Evolutionary conservation across 208 protist species (phyloP), one percentile per base, ranked within the genome.

Genomic region (Trypanosoma mega): DNA sequence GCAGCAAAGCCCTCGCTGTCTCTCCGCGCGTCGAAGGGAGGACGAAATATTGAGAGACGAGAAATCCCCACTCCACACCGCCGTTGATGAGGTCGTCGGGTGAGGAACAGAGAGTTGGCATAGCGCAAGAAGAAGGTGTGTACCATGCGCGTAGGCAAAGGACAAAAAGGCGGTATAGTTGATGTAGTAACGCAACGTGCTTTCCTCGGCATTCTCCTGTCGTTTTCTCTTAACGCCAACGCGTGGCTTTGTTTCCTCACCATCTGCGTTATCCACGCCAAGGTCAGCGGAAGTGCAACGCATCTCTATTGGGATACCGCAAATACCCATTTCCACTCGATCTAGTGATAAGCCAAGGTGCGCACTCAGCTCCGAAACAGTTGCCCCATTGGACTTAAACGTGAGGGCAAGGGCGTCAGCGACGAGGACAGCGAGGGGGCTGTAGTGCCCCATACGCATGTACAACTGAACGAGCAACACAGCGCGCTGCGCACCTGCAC

Each of bases 111-210:
- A 63, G 21, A 67, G 33, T n/a, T 72, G 65, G 46, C 75, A 87
- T 29, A 83, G 72, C 9, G 74, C 52, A 6, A 95, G 74, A 20
- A 95, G 63, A 12, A 95, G 74, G 23, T 78, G 80, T 12, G 69
- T 72, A 8, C 83, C 72, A 59, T 95, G 89, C 3, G 83, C 89
- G 58, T 90, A 95, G 9, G 78, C 82, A 36, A 85, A 60, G 11
- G 82, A 78, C 11, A 95, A 47, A 2, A 90, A 30, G 0, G 71
- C 68, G 41, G 85, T 77, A 74, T 88, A 95, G 62, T 95, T 92
- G 27, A 95, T 69, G 58, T 78, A 92, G 29, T 90, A 79, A 20
- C 74, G 79, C 27, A 74, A 34, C 29, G 73, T 59, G 26, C 34
- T 57, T 31, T 60, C 68, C 37, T 68, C 61, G n/a, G 59, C 47